phyloP scores from a whole-genome alignment of 1,284 basidiomycete species.

The Lignosus rhinocerotis region DNA sequence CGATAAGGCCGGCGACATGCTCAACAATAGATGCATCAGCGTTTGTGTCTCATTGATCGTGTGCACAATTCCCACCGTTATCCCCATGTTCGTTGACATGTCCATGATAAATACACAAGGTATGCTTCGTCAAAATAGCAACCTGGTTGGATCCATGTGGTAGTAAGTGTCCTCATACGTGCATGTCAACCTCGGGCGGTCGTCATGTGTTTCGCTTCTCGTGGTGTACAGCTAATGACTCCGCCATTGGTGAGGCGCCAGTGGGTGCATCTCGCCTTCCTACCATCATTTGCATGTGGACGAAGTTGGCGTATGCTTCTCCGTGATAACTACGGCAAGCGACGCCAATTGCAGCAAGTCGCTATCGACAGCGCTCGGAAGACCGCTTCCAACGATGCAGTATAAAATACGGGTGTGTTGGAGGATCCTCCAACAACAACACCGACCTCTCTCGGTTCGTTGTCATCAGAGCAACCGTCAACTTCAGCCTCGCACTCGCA shows the following conservation, averaged over 20 bases:
- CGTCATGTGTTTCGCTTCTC: not conserved
- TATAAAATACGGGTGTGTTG: slow-evolving; percentile 1
- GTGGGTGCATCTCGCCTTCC: not conserved
- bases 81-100: not conserved
- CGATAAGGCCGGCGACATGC: not conserved
- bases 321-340: slow-evolving; percentile 4
- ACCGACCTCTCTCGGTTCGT: slow-evolving; percentile 5
- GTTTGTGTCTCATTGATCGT: not conserved
- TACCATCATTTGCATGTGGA: slow-evolving; percentile 7
- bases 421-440: not conserved
- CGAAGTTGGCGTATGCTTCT: not conserved
- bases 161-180: no score
- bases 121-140: no score
- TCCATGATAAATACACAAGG: no score
- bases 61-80: not conserved
- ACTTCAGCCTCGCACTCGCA: slow-evolving; percentile 3
- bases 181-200: not conserved
- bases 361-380: not conserved
- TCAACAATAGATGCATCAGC: not conserved
- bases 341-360: not conserved
- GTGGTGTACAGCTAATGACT: not conserved
- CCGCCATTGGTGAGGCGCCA: not conserved
- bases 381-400: not conserved
- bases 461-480: slow-evolving; percentile 1
- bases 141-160: no score